These are phyloP conservation scores for Solanum gandarillasii DNA, from an alignment of 257 asterid genomes.

Conservation along the genomic window DNA sequence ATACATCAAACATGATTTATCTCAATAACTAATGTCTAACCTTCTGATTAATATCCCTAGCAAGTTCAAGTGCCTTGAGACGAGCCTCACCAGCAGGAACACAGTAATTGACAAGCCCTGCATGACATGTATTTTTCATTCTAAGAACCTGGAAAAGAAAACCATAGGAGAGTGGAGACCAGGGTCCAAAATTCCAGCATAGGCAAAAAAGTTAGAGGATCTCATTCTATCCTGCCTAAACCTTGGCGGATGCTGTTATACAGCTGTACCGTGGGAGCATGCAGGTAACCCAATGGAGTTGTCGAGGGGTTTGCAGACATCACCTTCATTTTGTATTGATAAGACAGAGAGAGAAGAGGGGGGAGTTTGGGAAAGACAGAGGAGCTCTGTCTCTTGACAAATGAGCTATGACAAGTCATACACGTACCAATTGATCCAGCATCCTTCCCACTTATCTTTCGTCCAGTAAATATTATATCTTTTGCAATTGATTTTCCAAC, in stretches of 20 bases:
- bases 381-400: background rate
- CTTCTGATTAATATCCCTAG: slow-evolving; percentile 69
- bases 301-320: background rate
- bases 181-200: background rate
- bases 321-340: background rate
- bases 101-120: slow-evolving; percentile 87
- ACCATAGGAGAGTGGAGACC: background rate
- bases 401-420: background rate
- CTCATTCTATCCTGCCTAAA: background rate
- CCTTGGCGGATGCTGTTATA: background rate
- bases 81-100: slow-evolving; percentile 78
- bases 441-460: slow-evolving; percentile 21
- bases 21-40: slow-evolving; percentile 15
- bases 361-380: background rate
- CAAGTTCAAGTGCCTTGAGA: slow-evolving; percentile 72
- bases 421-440: slow-evolving; percentile 21
- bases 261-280: background rate
- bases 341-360: background rate
- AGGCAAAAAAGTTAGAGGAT: background rate
- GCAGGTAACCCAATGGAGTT: background rate
- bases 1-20: background rate
- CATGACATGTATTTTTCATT: slow-evolving; percentile 1
- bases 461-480: slow-evolving; percentile 29
- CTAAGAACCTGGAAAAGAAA: background rate
- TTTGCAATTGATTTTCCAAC: slow-evolving; percentile 81